A percentile compares a stretch with the other conserved stretches of the same genome.
phyloP scores from a whole-genome alignment of 495 filamentous ascomycete species.

The Penicillium cataractarum region DNA sequence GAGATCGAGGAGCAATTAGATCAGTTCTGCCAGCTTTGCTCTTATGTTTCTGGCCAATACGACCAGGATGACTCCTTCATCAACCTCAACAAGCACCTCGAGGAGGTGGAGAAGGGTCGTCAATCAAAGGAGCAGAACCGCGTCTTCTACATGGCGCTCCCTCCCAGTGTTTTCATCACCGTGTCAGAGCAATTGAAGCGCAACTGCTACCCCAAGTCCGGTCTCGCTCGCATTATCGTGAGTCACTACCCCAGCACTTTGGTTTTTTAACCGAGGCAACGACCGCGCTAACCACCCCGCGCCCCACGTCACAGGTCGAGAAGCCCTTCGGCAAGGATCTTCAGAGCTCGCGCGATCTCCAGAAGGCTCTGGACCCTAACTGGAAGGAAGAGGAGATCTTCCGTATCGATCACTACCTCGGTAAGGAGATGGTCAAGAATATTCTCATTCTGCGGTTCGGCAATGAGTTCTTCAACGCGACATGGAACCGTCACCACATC shows the following conservation, averaged over 20 bases:
- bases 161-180: conserved; percentile 95
- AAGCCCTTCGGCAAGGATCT: conserved; percentile 99
- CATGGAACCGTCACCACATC: conserved; percentile 99
- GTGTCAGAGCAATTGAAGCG: conserved; percentile 96
- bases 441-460: conserved; percentile 97
- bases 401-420: conserved; percentile 99
- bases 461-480: conserved; percentile 98
- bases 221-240: conserved; percentile 93
- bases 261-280: neutral
- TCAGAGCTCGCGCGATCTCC: conserved; percentile 87
- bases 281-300: conserved; percentile 13
- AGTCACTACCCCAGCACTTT: conserved; percentile 21
- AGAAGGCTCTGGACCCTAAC: conserved; percentile 93
- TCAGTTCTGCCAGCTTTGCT: conserved; percentile 84
- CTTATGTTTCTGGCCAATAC: conserved; percentile 95
- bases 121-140: conserved; percentile 75
- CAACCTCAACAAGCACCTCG: conserved; percentile 84
- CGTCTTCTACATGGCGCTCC: conserved; percentile 99
- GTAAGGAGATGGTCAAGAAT: conserved; percentile 99
- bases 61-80: conserved; percentile 95
- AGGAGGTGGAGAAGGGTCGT: conserved; percentile 80
- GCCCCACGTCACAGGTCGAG: conserved; percentile 69
- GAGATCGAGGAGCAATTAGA: conserved; percentile 94
- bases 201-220: conserved; percentile 89
- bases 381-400: conserved; percentile 99